Conservation (phyloP, 306 rosid species). For the Castanopsis chinensis region DNA sequence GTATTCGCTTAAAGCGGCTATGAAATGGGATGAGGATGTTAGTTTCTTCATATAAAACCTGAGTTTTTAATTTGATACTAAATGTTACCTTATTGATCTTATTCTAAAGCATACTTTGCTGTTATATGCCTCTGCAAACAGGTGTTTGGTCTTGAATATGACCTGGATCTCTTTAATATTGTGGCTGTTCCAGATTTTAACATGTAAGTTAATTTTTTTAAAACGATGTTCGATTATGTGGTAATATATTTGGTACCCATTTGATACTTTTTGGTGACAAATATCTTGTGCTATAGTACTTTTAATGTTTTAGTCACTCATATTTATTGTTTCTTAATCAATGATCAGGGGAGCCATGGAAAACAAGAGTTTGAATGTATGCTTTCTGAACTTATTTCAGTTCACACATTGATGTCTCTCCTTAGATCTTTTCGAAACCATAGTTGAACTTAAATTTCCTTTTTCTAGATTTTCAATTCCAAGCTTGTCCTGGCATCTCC, state of each 20-base stretch:
- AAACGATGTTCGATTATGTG: neutral
- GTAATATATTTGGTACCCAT: neutral
- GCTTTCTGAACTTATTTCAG: conserved; percentile 17
- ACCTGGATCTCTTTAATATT: conserved; percentile 94
- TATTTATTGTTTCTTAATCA: conserved; percentile 28
- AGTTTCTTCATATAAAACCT: conserved; percentile 31
- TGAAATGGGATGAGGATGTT: conserved; percentile 99
- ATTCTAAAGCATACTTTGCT: conserved; percentile 23
- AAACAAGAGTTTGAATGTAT: conserved; percentile 98
- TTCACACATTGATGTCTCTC: conserved; percentile 12
- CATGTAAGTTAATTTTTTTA: conserved; percentile 49
- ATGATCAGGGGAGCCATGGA: conserved; percentile 98
- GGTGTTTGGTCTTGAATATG: conserved; percentile 98
- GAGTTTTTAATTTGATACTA: conserved; percentile 16
- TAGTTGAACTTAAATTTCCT: conserved; percentile 7
- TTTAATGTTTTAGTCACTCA: neutral
- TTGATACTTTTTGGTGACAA: neutral
- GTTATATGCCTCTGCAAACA: conserved; percentile 35
- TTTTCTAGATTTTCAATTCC: conserved; percentile 81
- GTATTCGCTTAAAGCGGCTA: conserved; percentile 92
- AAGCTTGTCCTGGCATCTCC: conserved; percentile 97
- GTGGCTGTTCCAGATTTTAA: conserved; percentile 99
- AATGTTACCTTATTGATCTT: conserved; percentile 9
- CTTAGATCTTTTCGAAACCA: neutral
- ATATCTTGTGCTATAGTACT: neutral